Evolutionary conservation across 306 rosid species (phyloP).

Genomic region (Rosa rugosa): DNA sequence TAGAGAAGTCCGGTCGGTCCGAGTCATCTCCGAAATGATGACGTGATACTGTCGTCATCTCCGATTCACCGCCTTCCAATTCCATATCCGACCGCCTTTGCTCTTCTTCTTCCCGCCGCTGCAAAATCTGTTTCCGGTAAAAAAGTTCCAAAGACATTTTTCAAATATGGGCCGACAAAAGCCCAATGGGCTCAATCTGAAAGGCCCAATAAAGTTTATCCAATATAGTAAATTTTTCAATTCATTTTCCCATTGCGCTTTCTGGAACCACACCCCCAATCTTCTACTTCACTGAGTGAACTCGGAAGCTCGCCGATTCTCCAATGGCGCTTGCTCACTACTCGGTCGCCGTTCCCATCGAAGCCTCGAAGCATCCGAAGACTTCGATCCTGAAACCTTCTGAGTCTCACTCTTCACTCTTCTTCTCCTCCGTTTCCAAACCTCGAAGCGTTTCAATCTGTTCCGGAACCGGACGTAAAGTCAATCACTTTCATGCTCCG

Average conservation of each 20-base stretch:
- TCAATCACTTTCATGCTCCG: conserved; percentile 13
- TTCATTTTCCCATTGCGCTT: not conserved
- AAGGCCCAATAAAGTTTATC: not conserved
- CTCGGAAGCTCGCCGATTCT: conserved; percentile 16
- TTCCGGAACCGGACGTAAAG: conserved; percentile 29
- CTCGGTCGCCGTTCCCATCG: conserved; percentile 36
- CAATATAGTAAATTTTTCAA: not conserved
- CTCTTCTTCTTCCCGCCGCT: not conserved
- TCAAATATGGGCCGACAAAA: not conserved
- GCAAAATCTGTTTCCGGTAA: too few species aligned
- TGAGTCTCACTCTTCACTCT: conserved; percentile 14
- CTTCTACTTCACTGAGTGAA: not conserved
- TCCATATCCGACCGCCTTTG: conserved; percentile 29
- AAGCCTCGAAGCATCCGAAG: conserved; percentile 25
- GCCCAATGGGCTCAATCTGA: not conserved
- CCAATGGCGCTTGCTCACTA: conserved; percentile 59
- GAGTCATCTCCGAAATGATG: conserved; percentile 54
- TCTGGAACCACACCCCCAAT: conserved; percentile 31
- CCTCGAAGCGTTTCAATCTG: conserved; percentile 38
- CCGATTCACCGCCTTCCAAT: conserved; percentile 42
- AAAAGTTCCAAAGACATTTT: not conserved
- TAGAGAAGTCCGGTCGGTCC: conserved; percentile 32
- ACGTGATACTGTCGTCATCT: conserved; percentile 54
- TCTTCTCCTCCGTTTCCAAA: conserved; percentile 23
- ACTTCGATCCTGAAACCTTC: conserved; percentile 29